A percentile compares a stretch with the other conserved stretches of the same genome.
phyloP scores from a whole-genome alignment of 2,329 filamentous ascomycete species.

The Bimuria novae-zelandiae region DNA sequence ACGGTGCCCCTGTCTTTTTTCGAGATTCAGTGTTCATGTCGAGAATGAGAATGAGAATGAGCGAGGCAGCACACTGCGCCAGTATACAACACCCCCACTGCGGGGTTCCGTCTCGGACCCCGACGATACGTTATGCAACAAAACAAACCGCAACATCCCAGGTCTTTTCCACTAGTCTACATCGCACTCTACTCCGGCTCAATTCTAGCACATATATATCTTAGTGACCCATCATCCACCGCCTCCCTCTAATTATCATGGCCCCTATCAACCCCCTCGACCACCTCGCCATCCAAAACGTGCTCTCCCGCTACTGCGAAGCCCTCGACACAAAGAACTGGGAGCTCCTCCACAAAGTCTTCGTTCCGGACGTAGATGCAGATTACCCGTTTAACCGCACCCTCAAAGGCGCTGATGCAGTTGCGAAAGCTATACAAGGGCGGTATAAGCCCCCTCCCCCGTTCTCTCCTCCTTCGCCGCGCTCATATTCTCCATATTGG shows the following conservation, averaged over 20 bases:
- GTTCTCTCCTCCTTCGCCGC: not conserved
- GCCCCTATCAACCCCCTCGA: constrained; percentile 27
- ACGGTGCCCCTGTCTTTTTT: not conserved
- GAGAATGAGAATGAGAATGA: too few relatives aligned
- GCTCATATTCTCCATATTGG: not conserved
- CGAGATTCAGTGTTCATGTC: too few relatives aligned
- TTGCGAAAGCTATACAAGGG: constrained; percentile 40
- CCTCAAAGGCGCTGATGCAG: constrained; percentile 40
- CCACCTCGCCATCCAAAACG: constrained; percentile 48
- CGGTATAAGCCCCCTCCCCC: constrained; percentile 29
- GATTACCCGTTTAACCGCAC: constrained; percentile 46
- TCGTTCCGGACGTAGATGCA: constrained; percentile 46
- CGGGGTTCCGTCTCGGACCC: constrained; percentile 3
- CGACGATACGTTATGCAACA: not conserved
- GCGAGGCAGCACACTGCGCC: not conserved
- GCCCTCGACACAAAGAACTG: constrained; percentile 52
- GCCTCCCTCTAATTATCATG: not conserved
- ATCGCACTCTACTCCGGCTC: too few relatives aligned
- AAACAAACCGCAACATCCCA: not conserved
- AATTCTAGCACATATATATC: too few relatives aligned
- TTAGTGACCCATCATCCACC: not conserved
- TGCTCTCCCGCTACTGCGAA: constrained; percentile 50
- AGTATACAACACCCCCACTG: not conserved
- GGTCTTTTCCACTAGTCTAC: too few relatives aligned
- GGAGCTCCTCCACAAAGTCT: constrained; percentile 45